These are phyloP conservation scores for Prunus armeniaca DNA, from an alignment of 306 rosid species.

Conservation along the genomic window DNA sequence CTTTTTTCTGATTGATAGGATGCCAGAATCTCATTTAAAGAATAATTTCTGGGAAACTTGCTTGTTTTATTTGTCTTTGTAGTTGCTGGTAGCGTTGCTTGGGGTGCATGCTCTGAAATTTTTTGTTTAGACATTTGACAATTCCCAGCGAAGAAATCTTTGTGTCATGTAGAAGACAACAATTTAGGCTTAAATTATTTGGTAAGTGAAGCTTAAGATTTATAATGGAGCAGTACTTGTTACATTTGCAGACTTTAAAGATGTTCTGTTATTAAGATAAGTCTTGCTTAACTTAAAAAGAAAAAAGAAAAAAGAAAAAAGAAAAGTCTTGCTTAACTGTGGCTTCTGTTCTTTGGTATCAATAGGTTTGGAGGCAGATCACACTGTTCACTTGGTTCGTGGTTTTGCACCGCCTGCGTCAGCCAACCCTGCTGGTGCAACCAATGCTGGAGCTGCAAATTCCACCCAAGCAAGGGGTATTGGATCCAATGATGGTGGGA, in stretches of 20 bases:
- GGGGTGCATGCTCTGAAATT: neutral
- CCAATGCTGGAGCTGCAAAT: slow-evolving; percentile 43
- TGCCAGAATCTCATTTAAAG: neutral
- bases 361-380: slow-evolving; percentile 84
- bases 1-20: neutral
- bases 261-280: neutral
- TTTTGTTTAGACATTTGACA: neutral
- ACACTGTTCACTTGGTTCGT: slow-evolving; percentile 79
- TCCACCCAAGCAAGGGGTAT: slow-evolving; percentile 44
- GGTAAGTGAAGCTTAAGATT: neutral
- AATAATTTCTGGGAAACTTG: neutral
- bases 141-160: too few species aligned
- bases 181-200: neutral
- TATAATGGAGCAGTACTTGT: neutral
- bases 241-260: neutral
- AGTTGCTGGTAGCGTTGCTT: neutral
- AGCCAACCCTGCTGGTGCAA: slow-evolving; percentile 39
- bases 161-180: neutral
- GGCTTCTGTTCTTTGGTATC: neutral
- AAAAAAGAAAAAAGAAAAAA: too few species aligned
- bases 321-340: neutral
- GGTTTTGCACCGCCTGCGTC: slow-evolving; percentile 52
- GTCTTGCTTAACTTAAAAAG: neutral
- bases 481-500: slow-evolving; percentile 54
- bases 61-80: neutral